Base-by-base conservation (phyloP, 495 filamentous ascomycete genomes). In the Gamarada debralockiae region DNA sequence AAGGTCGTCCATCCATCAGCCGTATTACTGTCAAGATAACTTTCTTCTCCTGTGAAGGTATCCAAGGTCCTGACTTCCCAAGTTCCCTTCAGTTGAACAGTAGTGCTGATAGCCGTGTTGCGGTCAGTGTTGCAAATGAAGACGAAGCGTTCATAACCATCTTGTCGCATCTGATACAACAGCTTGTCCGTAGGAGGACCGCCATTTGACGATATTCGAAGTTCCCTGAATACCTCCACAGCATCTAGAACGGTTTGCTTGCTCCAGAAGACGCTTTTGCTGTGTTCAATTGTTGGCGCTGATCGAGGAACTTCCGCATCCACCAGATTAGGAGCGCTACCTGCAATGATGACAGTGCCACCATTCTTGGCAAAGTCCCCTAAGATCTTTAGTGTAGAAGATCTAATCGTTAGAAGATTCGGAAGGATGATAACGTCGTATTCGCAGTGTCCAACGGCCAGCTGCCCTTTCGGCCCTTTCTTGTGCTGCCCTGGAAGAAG, bases 41-140 rank as follows among this genome's bases (percentile, higher is more conserved):
- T 29, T 6, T 45, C 37, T 6, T 52, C 48, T 1, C 58, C 57
- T 12, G 50, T 34, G 15, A 65, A 36, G 1, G 62, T 59, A 40
- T 65, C 56, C 15, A 65, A 47, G 1, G 46, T 27, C 9, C 29
- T 22, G n/a, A 62, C 50, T 4, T 54, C n/a, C 62, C 62, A 65
- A 12, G 0, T 6, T 0, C 62, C 62, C 23, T 53, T 53, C 21
- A 65, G 22, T 7, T 48, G n/a, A 2, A 65, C 31, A 0, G 14
- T 44, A 12, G 56, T 48, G 4, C 58, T 43, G 22, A 48, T 18
- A 1, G 58, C 22, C 4, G 20, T 14, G 27, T 53, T 43, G 17
- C 62, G 52, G 18, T 65, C 59, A 10, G 45, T 62, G 47, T 65
- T 65, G 48, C 59, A 61, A 24, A 65, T 55, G 31, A 65, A 65